Percentiles rank a stretch among this genome's conserved stretches.
phyloP scores from a whole-genome alignment of 352 stramenopile genomes.

The Pythium phragmitis region DNA sequence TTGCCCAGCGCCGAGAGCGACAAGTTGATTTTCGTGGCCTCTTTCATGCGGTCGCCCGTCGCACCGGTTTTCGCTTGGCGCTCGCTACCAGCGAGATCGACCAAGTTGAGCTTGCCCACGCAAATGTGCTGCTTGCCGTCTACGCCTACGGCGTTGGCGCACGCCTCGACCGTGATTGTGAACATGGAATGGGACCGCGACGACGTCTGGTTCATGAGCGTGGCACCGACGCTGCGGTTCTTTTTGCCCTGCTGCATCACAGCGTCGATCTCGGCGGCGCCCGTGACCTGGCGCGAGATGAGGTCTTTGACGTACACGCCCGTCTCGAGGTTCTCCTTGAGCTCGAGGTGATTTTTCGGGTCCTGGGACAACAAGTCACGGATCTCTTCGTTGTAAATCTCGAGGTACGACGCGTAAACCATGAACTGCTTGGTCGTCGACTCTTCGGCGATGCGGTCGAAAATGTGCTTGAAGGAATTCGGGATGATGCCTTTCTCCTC shows the following conservation, averaged over 20 bases:
- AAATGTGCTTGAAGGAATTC: constrained; percentile 96
- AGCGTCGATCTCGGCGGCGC: constrained; percentile 88
- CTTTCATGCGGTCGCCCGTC: constrained; percentile 83
- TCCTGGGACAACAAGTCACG: constrained; percentile 86
- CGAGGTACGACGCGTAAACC: constrained; percentile 89
- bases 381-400: constrained; percentile 97
- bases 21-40: constrained; percentile 83
- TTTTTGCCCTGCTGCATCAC: constrained; percentile 93
- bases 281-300: constrained; percentile 79
- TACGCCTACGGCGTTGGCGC: constrained; percentile 39
- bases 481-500: constrained; percentile 94
- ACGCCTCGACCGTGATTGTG: constrained; percentile 92
- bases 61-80: constrained; percentile 73
- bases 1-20: constrained; percentile 77
- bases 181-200: constrained; percentile 96
- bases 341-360: constrained; percentile 86
- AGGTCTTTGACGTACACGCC: constrained; percentile 96
- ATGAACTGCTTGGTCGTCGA: constrained; percentile 74
- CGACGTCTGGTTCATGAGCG: constrained; percentile 95
- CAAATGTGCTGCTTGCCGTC: constrained; percentile 86
- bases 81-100: constrained; percentile 76
- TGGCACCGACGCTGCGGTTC: constrained; percentile 91
- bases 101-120: constrained; percentile 96
- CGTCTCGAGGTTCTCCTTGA: constrained; percentile 94
- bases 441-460: constrained; percentile 88